Evolutionary conservation across 495 filamentous ascomycete species (phyloP).

Genomic region (Physcia stellaris): DNA sequence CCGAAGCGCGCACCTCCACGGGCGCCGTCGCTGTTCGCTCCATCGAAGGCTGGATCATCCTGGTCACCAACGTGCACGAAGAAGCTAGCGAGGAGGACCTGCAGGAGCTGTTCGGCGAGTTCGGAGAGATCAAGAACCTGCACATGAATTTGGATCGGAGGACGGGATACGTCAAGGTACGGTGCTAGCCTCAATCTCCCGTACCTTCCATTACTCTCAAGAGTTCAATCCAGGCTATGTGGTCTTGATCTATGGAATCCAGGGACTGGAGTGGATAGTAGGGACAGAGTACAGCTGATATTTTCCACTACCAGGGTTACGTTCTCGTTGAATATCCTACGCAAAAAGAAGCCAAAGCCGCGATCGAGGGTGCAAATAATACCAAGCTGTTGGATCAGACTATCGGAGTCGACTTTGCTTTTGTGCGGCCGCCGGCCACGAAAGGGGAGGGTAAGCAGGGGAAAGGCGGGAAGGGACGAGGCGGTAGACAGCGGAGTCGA

Average conservation of each 20-base stretch:
- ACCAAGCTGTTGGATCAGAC: conserved; percentile 86
- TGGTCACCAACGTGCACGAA: conserved; percentile 94
- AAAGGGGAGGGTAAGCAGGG: conserved; percentile 33
- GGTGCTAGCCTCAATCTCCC: conserved; percentile 13
- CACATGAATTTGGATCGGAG: conserved; percentile 88
- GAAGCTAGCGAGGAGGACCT: conserved; percentile 94
- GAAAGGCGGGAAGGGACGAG: conserved; percentile 31
- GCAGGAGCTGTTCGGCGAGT: conserved; percentile 88
- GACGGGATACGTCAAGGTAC: conserved; percentile 95
- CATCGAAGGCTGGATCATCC: conserved; percentile 98
- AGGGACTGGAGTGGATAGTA: background rate
- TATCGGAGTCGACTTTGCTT: conserved; percentile 85
- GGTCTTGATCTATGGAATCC: too few relatives aligned
- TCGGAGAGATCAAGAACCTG: conserved; percentile 94
- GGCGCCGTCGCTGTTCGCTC: conserved; percentile 88
- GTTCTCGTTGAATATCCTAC: conserved; percentile 89
- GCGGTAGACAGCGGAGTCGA: conserved; percentile 45
- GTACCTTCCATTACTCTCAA: background rate
- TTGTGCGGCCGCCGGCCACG: conserved; percentile 81
- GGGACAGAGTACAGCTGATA: background rate
- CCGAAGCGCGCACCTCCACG: conserved; percentile 55
- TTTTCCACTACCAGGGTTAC: conserved; percentile 51
- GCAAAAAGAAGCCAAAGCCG: conserved; percentile 67
- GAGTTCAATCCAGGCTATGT: background rate
- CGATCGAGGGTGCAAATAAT: conserved; percentile 71